Evolutionary conservation across 2,329 filamentous ascomycete species (phyloP).

Genomic region (Endocalyx cinctus): DNA sequence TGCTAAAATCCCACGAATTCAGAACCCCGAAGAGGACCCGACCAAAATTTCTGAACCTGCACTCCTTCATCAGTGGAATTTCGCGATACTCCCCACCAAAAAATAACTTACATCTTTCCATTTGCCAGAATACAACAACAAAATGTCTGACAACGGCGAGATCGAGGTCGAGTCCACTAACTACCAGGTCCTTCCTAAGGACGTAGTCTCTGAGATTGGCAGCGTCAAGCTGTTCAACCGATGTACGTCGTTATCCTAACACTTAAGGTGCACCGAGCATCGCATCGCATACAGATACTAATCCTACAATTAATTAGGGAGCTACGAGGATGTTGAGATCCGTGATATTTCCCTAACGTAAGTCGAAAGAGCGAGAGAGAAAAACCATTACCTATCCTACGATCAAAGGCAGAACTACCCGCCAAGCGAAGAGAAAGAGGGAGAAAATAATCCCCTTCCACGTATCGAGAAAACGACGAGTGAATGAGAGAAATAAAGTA

Average conservation of each 20-base stretch:
- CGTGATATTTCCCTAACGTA: conserved; percentile 99
- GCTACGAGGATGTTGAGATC: conserved; percentile 99
- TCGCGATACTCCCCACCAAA: conserved; percentile 28
- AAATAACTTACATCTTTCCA: conserved; percentile 16
- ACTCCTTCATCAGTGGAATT: conserved; percentile 21
- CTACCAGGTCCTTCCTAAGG: conserved; percentile 69
- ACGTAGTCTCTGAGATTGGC: conserved; percentile 70
- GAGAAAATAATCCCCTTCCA: too few species aligned
- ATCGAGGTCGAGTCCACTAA: conserved; percentile 70
- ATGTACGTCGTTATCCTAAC: conserved; percentile 23
- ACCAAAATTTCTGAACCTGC: conserved; percentile 26
- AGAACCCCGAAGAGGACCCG: conserved; percentile 18
- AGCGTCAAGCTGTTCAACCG: conserved; percentile 77
- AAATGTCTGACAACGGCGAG: conserved; percentile 77
- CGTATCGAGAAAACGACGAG: too few species aligned
- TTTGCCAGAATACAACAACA: conserved; percentile 29
- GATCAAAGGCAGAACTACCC: background rate
- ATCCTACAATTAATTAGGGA: conserved; percentile 28
- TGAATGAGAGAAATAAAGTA: too few species aligned
- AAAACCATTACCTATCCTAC: too few species aligned
- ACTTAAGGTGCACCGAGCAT: conserved; percentile 20
- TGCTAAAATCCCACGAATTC: too few species aligned
- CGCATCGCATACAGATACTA: conserved; percentile 13
- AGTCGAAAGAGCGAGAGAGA: too few species aligned
- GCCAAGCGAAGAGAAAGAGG: too few species aligned